Evolutionary conservation across 176 grass and related monocot species (phyloP), one percentile per base, ranked within the genome.

Genomic region (Neostapfia colusana): DNA sequence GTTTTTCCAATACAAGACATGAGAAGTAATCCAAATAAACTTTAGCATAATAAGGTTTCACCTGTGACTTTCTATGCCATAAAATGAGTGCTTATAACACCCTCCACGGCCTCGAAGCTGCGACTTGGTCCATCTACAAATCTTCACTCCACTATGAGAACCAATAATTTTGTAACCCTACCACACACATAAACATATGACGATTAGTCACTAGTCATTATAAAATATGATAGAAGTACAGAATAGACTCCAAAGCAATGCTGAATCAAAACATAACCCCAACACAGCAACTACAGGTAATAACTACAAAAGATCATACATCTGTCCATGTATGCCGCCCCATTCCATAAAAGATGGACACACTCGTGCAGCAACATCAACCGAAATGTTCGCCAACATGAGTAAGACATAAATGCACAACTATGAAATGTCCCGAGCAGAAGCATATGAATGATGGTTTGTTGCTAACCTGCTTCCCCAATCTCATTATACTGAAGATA

Each of bases 41-140:
- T 53, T 50, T 51, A 6, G 48, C 51, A 69, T 12, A 69, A 79
- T 18, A 70, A 60, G 7, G 6, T 69, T 57, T 72, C 59, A 97
- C 94, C 94, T 98, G 65, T 98, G 95, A 73, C 95, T 98, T 70
- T 98, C 95, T 54, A 98, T 98, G 63, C 95, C 95, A 75, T 98
- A 98, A 92, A 98, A 98, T 44, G 95, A 93, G 53, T 98, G 95
- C 35, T 94, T 98, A 68, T 98, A 98, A 86, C 95, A 98, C 64
- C 95, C 95, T 75, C 95, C 95, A 21, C 95, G 89, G 6, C 95
- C 95, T 84, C 91, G 91, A 37, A 98, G 85, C 58, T 98, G 95
- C 16, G 95, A 98, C 65, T 94, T 98, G 24, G 91, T 94, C 95
- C 95, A 98, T 85, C 95, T 89, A 84, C 95, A 98, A 69, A 98